Evolutionary conservation across 177 flowering plant species (phyloP), one percentile per base, ranked within the genome.

Genomic region (Tripterygium wilfordii): DNA sequence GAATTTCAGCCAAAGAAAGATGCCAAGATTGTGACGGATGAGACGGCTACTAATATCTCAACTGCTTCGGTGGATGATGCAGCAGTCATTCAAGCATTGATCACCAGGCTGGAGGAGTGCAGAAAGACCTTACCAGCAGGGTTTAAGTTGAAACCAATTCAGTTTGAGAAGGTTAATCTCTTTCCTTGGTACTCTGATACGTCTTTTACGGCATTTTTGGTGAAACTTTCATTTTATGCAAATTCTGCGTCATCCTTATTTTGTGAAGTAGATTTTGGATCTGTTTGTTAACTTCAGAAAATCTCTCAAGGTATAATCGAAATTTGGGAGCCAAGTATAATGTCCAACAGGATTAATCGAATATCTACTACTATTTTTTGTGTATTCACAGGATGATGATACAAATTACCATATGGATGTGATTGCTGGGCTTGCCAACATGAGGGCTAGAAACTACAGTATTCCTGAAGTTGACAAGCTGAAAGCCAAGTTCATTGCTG

Each of bases 401-500:
- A 79, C 85, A 13, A 90, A 90, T 50, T 87, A 70, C 61, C 96
- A 90, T 45, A 87, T 85, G 91, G 97, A 87, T 51, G n/a, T 79
- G 50, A 90, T 90, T 21, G 85, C 97, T 30, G 97, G 79, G 22
- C 78, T 87, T 36, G 97, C 97, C 16, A 90, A 90, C 71, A 87
- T 90, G 97, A 77, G 96, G 45, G 96, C 97, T 0, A 75, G 97
- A 60, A 90, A 87, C 66, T 90, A 90, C 66, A 66, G 89, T 67
- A 87, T 87, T 52, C 91, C 96, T 23, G 97, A 90, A 63, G 94
- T 90, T 1, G 97, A 90, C 70, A 87, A 85, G 67, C 82, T 90
- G 59, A 80, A 85, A 48, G 97, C 97, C 58, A 90, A 87, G 67
- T 80, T 90, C 33, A 87, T 90, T 45, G 97, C 96, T 5, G 97